phyloP scores from a whole-genome alignment of 2,329 filamentous ascomycete species.

The Curvularia eragrostidis region DNA sequence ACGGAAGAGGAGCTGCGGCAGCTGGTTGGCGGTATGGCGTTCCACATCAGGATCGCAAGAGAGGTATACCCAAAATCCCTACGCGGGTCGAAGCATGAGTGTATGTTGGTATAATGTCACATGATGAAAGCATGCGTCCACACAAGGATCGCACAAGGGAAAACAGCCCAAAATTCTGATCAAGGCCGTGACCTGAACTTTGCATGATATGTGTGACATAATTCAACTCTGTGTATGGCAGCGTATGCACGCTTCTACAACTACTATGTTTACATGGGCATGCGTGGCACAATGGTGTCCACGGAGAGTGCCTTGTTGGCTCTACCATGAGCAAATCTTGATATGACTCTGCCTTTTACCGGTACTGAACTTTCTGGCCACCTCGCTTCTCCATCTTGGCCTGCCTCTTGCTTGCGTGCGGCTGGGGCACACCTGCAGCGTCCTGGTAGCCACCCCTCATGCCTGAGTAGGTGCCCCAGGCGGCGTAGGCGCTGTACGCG shows the following conservation, averaged over 20 bases:
- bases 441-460: slow-evolving; percentile 53
- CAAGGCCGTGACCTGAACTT: slow-evolving; percentile 56
- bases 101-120: slow-evolving; percentile 2
- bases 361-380: slow-evolving; percentile 57
- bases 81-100: slow-evolving; percentile 59
- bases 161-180: slow-evolving; percentile 67
- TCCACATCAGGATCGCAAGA: slow-evolving; percentile 67
- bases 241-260: not conserved
- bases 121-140: slow-evolving; percentile 44
- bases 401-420: slow-evolving; percentile 55
- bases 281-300: not conserved
- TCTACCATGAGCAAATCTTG: not conserved
- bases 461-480: slow-evolving; percentile 56
- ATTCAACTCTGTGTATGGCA: not conserved
- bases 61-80: slow-evolving; percentile 68
- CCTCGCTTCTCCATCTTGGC: slow-evolving; percentile 61
- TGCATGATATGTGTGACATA: slow-evolving; percentile 8
- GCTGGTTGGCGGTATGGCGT: slow-evolving; percentile 68
- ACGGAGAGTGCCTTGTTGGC: not conserved
- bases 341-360: slow-evolving; percentile 38
- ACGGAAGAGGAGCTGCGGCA: slow-evolving; percentile 61
- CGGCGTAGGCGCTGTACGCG: slow-evolving; percentile 54
- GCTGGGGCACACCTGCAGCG: slow-evolving; percentile 49
- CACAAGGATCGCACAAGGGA: slow-evolving; percentile 68
- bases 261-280: not conserved